phyloP scores from a whole-genome alignment of 2,329 filamentous ascomycete genomes.

The Colletotrichum sp. region DNA sequence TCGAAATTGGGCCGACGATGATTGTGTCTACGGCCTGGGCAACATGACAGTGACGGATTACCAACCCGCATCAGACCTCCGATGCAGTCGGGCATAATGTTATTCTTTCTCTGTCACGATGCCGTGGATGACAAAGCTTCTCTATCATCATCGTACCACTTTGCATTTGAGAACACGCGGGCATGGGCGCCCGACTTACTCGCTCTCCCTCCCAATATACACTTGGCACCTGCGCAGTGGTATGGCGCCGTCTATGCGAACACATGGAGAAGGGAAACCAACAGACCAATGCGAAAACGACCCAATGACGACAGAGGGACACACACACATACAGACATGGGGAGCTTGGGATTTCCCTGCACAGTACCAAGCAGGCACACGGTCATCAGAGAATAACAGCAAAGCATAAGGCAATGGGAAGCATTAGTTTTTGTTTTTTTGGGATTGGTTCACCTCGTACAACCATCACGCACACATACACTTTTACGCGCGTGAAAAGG shows the following conservation, averaged over 20 bases:
- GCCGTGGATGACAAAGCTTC: not conserved
- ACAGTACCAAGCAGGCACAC: not conserved
- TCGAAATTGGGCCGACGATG: not conserved
- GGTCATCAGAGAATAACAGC: not conserved
- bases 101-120: not conserved
- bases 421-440: not conserved
- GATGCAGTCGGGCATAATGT: not conserved
- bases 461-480: not conserved
- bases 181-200: constrained; percentile 2
- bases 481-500: not conserved
- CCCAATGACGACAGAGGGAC: not conserved
- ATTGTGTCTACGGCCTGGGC: not conserved
- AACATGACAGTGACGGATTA: not conserved
- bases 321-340: not conserved
- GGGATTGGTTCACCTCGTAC: not conserved
- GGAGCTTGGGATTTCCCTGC: not conserved
- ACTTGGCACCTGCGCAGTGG: not conserved
- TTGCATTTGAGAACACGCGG: not conserved
- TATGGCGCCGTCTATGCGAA: not conserved
- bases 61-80: not conserved
- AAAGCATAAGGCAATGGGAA: not conserved
- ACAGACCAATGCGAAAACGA: not conserved
- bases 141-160: constrained; percentile 1
- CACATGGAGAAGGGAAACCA: not conserved
- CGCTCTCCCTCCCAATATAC: not conserved